phyloP scores from a whole-genome alignment of 2,329 filamentous ascomycete species.

The Beauveria medogensis region DNA sequence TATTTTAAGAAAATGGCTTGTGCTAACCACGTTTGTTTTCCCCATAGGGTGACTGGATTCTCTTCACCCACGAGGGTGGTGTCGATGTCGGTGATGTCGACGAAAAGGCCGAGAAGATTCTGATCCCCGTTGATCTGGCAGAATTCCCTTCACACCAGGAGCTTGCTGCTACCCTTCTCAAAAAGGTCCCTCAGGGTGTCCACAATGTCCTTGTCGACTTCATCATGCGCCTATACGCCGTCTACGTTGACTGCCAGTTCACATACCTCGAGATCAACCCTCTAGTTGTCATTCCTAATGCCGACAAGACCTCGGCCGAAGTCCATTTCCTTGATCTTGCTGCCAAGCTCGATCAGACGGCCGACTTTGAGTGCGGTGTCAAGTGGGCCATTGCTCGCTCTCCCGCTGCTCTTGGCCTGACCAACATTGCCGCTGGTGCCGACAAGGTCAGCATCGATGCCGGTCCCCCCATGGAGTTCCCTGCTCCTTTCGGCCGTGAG shows the following conservation, averaged over 20 bases:
- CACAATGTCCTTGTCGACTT: constrained; percentile 99
- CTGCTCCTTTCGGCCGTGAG: constrained; percentile 96
- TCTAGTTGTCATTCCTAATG: constrained; percentile 93
- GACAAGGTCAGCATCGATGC: constrained; percentile 87
- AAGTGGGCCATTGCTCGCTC: constrained; percentile 98
- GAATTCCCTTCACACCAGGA: constrained; percentile 95
- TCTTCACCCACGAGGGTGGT: constrained; percentile 99
- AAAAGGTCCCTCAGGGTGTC: constrained; percentile 87
- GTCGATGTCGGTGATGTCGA: constrained; percentile 99
- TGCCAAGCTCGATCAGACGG: constrained; percentile 97
- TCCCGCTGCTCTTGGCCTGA: constrained; percentile 77
- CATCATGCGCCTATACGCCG: constrained; percentile 94
- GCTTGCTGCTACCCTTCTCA: constrained; percentile 76
- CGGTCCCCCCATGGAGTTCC: constrained; percentile 97
- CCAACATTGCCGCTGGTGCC: constrained; percentile 55
- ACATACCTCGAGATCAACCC: constrained; percentile 99
- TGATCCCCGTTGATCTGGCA: constrained; percentile 90
- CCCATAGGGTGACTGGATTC: constrained; percentile 90
- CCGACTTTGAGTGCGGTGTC: constrained; percentile 97
- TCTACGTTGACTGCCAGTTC: constrained; percentile 99
- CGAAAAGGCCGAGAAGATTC: constrained; percentile 95
- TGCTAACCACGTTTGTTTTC: constrained; percentile 27
- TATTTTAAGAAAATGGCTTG: background rate
- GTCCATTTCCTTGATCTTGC: constrained; percentile 98
- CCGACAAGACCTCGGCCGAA: constrained; percentile 79